Evolutionary conservation across 129 eudicot genomes (phyloP), one percentile per base, ranked within the genome.

Genomic region (Lactuca saligna): DNA sequence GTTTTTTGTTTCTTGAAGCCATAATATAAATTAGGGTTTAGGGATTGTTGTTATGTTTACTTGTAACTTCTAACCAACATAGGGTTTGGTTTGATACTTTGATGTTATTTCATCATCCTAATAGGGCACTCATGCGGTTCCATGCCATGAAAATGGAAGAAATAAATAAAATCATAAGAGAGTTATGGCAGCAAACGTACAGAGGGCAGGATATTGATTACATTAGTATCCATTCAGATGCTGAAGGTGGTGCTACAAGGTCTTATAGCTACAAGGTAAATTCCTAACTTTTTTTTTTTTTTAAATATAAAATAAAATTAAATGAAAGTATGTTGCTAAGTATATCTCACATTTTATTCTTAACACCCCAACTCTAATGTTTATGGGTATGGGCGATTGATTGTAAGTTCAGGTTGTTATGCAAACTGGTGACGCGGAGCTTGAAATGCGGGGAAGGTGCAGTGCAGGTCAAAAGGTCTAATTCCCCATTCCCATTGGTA

Each of bases 381-480:
- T 38, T 9, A 16, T 44, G 17, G 54, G 48, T 57, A 20, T 20
- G 20, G 20, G 2, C 1, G 29, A 56, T 32, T 25, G 29, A 56
- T 32, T 76, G 38, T 63, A 54, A 46, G 29, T 65, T 38, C 70
- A 90, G 98, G 97, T 93, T 14, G 77, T 93, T 69, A 93, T 93
- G 97, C 98, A 89, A 82, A 84, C 97, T 16, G 98, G 98, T 77
- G 87, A 86, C 73, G 88, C 98, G 1, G 95, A 89, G 73, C 87
- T 93, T 76, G 98, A 93, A 80, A 93, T 93, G 98, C 88, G 95
- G 67, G 98, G 99, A 74, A 87, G 99, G 79, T 93, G 98, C 72
- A 93, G 98, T 85, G 97, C 99, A 62, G 97, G 97, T 68, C 97
- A 91, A 73, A 91, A 91, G 96, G 97, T 86, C 65, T 60, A 73